A percentile compares a stretch with the other conserved stretches of the same genome.
These are phyloP conservation scores for Cryphonectria japonica DNA, from an alignment of 2,329 filamentous ascomycete genomes.

Conservation along the genomic window DNA sequence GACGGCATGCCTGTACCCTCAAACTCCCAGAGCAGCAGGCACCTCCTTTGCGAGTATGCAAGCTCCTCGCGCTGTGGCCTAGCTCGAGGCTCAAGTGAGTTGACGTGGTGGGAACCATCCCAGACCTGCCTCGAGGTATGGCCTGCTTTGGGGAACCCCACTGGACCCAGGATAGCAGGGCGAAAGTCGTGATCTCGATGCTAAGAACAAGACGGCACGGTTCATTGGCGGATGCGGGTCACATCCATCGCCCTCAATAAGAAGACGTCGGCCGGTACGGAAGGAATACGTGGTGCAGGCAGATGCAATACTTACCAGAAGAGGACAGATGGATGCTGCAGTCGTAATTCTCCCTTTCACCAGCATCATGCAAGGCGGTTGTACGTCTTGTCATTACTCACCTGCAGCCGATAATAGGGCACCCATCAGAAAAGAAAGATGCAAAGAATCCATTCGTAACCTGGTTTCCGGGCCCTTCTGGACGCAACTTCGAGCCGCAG, in stretches of 20 bases:
- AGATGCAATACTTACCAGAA: background rate
- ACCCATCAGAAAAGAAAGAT: constrained; percentile 10
- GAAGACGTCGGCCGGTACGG: constrained; percentile 6
- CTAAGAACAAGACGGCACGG: background rate
- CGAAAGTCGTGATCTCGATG: constrained; percentile 5
- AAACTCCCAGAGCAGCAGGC: background rate
- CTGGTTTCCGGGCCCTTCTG: constrained; percentile 18
- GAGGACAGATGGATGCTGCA: background rate
- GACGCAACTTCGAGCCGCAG: constrained; percentile 13
- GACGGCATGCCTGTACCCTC: background rate
- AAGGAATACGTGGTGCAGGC: background rate
- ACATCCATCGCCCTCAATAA: background rate
- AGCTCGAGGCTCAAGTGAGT: background rate
- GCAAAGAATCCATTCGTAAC: constrained; percentile 13
- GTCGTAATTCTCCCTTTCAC: background rate
- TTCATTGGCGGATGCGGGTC: background rate
- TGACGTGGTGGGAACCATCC: constrained; percentile 5
- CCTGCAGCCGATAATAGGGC: constrained; percentile 19
- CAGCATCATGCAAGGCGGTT: constrained; percentile 8
- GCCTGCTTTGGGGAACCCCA: background rate
- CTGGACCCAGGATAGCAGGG: background rate
- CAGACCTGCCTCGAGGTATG: background rate
- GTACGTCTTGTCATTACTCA: constrained; percentile 8
- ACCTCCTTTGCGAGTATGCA: constrained; percentile 1
- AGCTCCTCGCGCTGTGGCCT: constrained; percentile 4